A percentile compares a stretch with the other conserved stretches of the same genome.
Evolutionary conservation across 106 monocot species (phyloP).

Genomic region (Agapanthus africanus): DNA sequence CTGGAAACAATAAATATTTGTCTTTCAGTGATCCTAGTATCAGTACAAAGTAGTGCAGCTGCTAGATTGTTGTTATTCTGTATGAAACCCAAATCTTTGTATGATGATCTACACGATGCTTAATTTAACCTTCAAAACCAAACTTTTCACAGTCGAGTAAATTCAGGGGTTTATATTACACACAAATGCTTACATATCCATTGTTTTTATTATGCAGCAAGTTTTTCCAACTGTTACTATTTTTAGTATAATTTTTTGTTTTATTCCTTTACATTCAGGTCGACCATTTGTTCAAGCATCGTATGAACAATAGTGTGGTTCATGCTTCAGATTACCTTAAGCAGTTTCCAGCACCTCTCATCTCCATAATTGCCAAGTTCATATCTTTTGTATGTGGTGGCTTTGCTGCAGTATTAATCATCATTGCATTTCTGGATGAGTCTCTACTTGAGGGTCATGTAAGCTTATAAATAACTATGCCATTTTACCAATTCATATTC

Average conservation of each 20-base stretch:
- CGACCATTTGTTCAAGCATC: constrained; percentile 85
- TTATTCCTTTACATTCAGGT: constrained; percentile 41
- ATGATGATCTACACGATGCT: not conserved
- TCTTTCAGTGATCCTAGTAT: not conserved
- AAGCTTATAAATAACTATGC: no score
- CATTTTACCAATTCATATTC: not conserved
- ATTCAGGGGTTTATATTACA: not conserved
- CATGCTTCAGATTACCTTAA: constrained; percentile 84
- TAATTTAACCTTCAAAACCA: not conserved
- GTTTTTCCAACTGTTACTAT: not conserved
- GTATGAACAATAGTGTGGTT: constrained; percentile 63
- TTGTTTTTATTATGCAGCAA: no score
- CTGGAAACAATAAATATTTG: not conserved
- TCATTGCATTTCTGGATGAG: constrained; percentile 88
- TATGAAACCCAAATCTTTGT: not conserved
- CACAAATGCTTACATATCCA: no score
- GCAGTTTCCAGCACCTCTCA: constrained; percentile 93
- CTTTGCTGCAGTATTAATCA: constrained; percentile 84
- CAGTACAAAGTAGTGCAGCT: not conserved
- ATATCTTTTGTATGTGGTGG: constrained; percentile 95
- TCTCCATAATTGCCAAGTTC: constrained; percentile 84
- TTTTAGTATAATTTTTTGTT: not conserved
- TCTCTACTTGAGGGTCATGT: constrained; percentile 97
- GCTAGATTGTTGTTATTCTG: not conserved
- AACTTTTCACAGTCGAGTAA: not conserved